Conservation (phyloP, 164 flowering plant genomes). For the Warburgia ugandensis region DNA sequence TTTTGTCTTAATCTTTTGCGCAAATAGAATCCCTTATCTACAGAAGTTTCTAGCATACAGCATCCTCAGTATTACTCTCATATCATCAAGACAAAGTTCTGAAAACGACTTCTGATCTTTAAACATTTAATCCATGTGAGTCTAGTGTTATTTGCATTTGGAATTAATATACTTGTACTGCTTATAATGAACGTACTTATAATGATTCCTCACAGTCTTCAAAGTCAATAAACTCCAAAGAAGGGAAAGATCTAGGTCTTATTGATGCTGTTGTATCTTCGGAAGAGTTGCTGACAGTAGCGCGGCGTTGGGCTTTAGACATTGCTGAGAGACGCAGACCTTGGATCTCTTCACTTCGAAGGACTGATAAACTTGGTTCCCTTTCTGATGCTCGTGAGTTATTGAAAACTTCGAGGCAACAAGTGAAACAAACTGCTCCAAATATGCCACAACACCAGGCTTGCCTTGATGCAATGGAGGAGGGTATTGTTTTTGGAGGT, state of each 20-base stretch:
- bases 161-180: neutral
- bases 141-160: neutral
- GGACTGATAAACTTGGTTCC: slow-evolving; percentile 74
- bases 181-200: neutral
- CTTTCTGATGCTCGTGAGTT: slow-evolving; percentile 68
- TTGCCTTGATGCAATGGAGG: slow-evolving; percentile 86
- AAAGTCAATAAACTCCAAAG: slow-evolving; percentile 74
- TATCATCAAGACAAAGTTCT: neutral
- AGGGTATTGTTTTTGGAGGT: slow-evolving; percentile 87
- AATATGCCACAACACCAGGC: slow-evolving; percentile 90
- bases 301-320: slow-evolving; percentile 81
- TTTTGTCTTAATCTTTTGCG: neutral
- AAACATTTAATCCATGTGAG: neutral
- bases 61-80: too few species aligned
- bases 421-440: slow-evolving; percentile 57
- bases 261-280: slow-evolving; percentile 79
- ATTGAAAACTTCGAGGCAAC: slow-evolving; percentile 54
- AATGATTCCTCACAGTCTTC: slow-evolving; percentile 41
- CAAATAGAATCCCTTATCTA: too few species aligned
- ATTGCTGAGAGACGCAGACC: slow-evolving; percentile 79
- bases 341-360: slow-evolving; percentile 73
- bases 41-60: too few species aligned
- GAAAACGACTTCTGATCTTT: neutral
- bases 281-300: slow-evolving; percentile 59
- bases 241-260: slow-evolving; percentile 81